Conservation (phyloP, 345 rosid genomes). For the Adansonia digitata region DNA sequence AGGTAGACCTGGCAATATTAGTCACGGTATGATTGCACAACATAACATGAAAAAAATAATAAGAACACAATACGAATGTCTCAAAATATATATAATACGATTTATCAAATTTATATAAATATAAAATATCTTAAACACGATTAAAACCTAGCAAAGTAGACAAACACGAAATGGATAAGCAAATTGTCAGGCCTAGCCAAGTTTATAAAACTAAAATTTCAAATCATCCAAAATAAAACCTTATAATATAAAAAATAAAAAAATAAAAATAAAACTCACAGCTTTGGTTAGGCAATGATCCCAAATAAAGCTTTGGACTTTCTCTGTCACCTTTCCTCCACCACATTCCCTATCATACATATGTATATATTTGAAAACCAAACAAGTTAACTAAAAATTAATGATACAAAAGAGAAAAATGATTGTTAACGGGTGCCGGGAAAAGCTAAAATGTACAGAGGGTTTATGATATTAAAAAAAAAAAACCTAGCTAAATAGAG, state of each 20-base stretch:
- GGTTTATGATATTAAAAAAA: neutral
- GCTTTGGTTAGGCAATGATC: constrained; percentile 46
- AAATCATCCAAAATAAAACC: neutral
- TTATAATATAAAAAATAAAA: neutral
- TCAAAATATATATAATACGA: too few relatives aligned
- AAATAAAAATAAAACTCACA: constrained; percentile 22
- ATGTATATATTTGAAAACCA: neutral
- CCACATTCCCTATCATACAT: constrained; percentile 38
- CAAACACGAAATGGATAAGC: too few relatives aligned
- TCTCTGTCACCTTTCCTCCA: constrained; percentile 55
- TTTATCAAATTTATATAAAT: too few relatives aligned
- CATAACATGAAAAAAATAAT: too few relatives aligned
- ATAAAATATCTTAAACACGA: too few relatives aligned
- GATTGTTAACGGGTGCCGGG: neutral
- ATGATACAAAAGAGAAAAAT: neutral
- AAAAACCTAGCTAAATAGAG: constrained; percentile 53
- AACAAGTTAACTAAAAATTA: neutral
- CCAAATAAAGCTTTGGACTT: constrained; percentile 66
- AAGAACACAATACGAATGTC: too few relatives aligned
- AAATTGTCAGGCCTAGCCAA: too few relatives aligned
- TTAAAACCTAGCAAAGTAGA: too few relatives aligned
- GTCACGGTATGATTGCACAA: too few relatives aligned
- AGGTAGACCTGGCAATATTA: too few relatives aligned
- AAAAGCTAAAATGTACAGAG: too few relatives aligned
- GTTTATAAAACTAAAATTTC: neutral